phyloP scores from a whole-genome alignment of 75 land plant genomes.

The Pinus taeda region DNA sequence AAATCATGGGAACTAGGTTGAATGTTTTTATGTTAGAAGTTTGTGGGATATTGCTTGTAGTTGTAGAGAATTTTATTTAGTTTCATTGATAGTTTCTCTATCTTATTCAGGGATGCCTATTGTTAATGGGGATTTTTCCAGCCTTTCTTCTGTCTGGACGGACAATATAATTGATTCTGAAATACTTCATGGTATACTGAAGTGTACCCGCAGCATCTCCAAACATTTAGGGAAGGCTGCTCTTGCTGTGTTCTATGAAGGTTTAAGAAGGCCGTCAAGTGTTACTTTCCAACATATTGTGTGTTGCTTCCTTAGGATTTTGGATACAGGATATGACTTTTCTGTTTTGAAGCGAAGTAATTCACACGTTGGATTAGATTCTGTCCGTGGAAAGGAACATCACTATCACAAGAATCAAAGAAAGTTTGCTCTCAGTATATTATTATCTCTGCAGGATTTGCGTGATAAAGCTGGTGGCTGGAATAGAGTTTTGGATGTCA shows the following conservation, averaged over 20 bases:
- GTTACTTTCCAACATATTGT: slow-evolving; percentile 50
- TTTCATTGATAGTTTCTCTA: not conserved
- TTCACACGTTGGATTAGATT: slow-evolving; percentile 56
- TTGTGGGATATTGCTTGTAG: not conserved
- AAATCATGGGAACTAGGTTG: not conserved
- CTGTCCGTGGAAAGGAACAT: slow-evolving; percentile 44
- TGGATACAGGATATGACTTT: slow-evolving; percentile 68
- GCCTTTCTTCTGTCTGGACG: slow-evolving; percentile 21
- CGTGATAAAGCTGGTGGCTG: slow-evolving; percentile 54
- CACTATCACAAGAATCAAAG: slow-evolving; percentile 56
- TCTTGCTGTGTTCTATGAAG: slow-evolving; percentile 59
- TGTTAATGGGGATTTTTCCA: slow-evolving; percentile 20
- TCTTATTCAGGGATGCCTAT: slow-evolving; percentile 32
- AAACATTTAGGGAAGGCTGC: slow-evolving; percentile 69
- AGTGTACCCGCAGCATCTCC: slow-evolving; percentile 42
- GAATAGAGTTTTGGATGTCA: slow-evolving; percentile 48
- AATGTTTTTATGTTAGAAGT: not conserved
- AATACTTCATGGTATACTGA: slow-evolving; percentile 47
- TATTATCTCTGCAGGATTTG: slow-evolving; percentile 50
- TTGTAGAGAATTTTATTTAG: not conserved
- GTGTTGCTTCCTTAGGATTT: slow-evolving; percentile 42
- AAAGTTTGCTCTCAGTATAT: slow-evolving; percentile 61
- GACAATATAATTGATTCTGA: slow-evolving; percentile 33
- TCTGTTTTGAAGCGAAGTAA: slow-evolving; percentile 11
- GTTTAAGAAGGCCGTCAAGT: slow-evolving; percentile 36